Evolutionary conservation across 148 eudicot genomes (phyloP).

Genomic region (Pharnaceum exiguum): DNA sequence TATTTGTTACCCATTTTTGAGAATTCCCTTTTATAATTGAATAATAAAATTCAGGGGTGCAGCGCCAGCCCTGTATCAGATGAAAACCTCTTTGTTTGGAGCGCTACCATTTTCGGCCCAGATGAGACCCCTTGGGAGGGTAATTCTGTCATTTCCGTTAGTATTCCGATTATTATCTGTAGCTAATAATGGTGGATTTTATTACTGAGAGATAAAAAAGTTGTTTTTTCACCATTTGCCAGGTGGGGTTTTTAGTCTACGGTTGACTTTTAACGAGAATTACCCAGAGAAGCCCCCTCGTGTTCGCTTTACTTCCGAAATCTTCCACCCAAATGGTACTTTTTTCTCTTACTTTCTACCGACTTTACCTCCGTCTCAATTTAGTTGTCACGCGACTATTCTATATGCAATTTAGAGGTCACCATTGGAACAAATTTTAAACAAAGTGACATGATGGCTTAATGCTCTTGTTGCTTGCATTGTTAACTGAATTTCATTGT

Average conservation of each 20-base stretch:
- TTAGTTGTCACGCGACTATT: not conserved
- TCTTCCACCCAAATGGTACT: constrained; percentile 34
- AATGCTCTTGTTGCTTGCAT: not conserved
- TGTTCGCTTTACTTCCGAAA: constrained; percentile 31
- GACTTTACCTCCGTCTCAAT: not conserved
- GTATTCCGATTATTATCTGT: not conserved
- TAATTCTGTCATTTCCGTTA: not conserved
- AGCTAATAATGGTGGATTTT: not conserved
- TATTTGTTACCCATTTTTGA: not conserved
- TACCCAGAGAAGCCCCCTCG: constrained; percentile 35
- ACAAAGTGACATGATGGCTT: too few relatives aligned
- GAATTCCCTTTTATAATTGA: not conserved
- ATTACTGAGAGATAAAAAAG: constrained; percentile 1
- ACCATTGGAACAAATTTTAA: too few relatives aligned
- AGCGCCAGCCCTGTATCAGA: constrained; percentile 34
- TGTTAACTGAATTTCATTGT: constrained; percentile 4
- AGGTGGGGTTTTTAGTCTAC: constrained; percentile 33
- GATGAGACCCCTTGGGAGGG: constrained; percentile 38
- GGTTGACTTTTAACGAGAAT: constrained; percentile 28
- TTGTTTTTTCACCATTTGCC: not conserved
- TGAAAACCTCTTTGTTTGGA: constrained; percentile 33
- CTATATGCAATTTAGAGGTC: too few relatives aligned
- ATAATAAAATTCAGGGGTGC: constrained; percentile 20
- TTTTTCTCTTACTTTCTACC: not conserved
- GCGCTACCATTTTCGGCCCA: constrained; percentile 34